These are phyloP conservation scores for Coemansia brasiliensis DNA, from an alignment of 192 early-diverging fungal genomes.

Conservation along the genomic window DNA sequence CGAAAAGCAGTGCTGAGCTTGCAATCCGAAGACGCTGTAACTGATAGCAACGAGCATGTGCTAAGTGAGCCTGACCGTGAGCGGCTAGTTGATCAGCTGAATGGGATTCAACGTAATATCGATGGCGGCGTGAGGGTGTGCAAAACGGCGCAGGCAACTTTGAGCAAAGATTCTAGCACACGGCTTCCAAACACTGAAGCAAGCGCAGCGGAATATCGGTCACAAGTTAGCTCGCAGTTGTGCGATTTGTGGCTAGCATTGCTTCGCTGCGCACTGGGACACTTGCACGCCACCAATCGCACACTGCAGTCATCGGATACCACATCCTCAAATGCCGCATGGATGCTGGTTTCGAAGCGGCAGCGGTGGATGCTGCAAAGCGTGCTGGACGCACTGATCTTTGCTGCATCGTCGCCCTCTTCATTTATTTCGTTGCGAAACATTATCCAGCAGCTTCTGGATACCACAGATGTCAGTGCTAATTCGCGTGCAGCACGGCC, in stretches of 20 bases:
- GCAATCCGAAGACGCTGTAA: background rate
- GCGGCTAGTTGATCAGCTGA: conserved; percentile 39
- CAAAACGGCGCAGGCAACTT: conserved; percentile 27
- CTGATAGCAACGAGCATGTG: background rate
- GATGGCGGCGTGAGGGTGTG: conserved; percentile 39
- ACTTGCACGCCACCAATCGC: conserved; percentile 40
- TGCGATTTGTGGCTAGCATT: conserved; percentile 51
- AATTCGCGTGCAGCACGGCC: conserved; percentile 19
- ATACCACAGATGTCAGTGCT: background rate
- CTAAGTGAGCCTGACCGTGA: conserved; percentile 34
- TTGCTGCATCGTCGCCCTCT: conserved; percentile 42
- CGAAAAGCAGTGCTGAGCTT: conserved; percentile 18
- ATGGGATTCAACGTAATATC: conserved; percentile 22
- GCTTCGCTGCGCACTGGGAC: conserved; percentile 29
- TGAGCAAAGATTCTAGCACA: conserved; percentile 27
- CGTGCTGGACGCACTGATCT: conserved; percentile 50
- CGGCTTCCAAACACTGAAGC: background rate
- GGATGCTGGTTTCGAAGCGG: conserved; percentile 41
- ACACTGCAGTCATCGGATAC: conserved; percentile 15
- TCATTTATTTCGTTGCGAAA: conserved; percentile 46
- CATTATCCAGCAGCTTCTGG: conserved; percentile 53
- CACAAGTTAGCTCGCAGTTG: conserved; percentile 37
- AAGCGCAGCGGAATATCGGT: conserved; percentile 18
- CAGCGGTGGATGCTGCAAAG: conserved; percentile 55
- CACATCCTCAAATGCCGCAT: conserved; percentile 23